phyloP scores from a whole-genome alignment of 495 filamentous ascomycete species.

The Daldinia loculata region DNA sequence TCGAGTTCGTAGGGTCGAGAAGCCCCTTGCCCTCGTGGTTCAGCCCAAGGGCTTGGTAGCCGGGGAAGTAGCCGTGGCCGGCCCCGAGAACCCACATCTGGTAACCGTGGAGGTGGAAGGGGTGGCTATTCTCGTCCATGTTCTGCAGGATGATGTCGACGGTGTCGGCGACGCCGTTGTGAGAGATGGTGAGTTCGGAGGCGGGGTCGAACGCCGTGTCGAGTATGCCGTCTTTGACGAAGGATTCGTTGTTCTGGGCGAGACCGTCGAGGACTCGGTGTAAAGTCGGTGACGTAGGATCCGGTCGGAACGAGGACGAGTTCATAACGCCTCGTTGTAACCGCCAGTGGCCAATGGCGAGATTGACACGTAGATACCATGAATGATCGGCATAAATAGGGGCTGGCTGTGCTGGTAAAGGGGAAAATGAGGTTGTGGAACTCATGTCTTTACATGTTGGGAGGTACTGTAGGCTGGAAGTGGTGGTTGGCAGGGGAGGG shows the following conservation, averaged over 20 bases:
- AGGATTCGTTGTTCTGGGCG: conserved; percentile 57
- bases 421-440: conserved; percentile 47
- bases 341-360: conserved; percentile 64
- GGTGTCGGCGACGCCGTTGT: conserved; percentile 51
- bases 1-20: conserved; percentile 23
- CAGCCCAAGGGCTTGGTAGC: conserved; percentile 45
- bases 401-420: conserved; percentile 50
- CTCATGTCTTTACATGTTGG: conserved; percentile 56
- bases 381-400: conserved; percentile 55
- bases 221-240: conserved; percentile 58
- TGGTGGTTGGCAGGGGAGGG: conserved; percentile 50
- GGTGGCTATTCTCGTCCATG: conserved; percentile 68
- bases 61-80: conserved; percentile 62
- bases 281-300: conserved; percentile 53
- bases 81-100: conserved; percentile 65
- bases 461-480: conserved; percentile 48
- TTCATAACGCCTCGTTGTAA: conserved; percentile 66
- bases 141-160: conserved; percentile 74
- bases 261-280: conserved; percentile 59
- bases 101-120: conserved; percentile 73
- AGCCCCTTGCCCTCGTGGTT: conserved; percentile 39
- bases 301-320: conserved; percentile 60
- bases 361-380: conserved; percentile 60
- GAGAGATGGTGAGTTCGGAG: conserved; percentile 56
- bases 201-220: conserved; percentile 58